Base-by-base conservation (phyloP, 2,329 filamentous ascomycete species). In the Coleophoma eucalyptorum region DNA sequence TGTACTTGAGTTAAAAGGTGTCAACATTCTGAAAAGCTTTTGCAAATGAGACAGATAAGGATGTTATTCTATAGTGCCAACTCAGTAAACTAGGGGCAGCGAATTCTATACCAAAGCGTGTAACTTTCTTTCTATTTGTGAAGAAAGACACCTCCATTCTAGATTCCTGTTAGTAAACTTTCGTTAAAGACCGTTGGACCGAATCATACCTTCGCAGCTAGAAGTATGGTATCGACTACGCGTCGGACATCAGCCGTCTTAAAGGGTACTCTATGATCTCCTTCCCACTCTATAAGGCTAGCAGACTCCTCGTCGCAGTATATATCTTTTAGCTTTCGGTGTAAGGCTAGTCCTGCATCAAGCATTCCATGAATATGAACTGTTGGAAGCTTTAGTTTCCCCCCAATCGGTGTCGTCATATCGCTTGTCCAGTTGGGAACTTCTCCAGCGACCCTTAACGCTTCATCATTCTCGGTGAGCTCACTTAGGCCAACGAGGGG, bases 281-380 rank as follows among this genome's bases (percentile, higher is more conserved):
- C 88, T 51, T 89, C 78, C 89, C 88, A 92, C 65, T 90, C 84
- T 1, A 92, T 65, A 43, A 90, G 54, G 37, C 68, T 74, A 5
- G 77, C 70, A 3, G 70, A 80, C 0, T 72, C 75, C 10, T 71
- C 62, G 46, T 80, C 73, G 62, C 83, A 88, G 64, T 85, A 90
- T 47, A 78, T 67, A 8, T 79, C 65, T 46, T 82, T 62, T 57
- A 86, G 61, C 62, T 75, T 70, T 49, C 76, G 68, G 62, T 89
- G 86, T 42, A 80, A 67, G 52, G 78, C 69, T 20, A 90, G 60
- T 0, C 82, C 83, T 0, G 77, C 72, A 66, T 87, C 83, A 16
- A 71, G 69, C 54, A 83, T 57, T 0, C 86, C 86, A 68, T 89
- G 85, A 1, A 89, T 82, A 68, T 89, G 86, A 5, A 89, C 65